Evolutionary conservation across 192 early-diverging fungal genomes (phyloP), one percentile per base, ranked within the genome.

Genomic region (Mortierella hygrophila): DNA sequence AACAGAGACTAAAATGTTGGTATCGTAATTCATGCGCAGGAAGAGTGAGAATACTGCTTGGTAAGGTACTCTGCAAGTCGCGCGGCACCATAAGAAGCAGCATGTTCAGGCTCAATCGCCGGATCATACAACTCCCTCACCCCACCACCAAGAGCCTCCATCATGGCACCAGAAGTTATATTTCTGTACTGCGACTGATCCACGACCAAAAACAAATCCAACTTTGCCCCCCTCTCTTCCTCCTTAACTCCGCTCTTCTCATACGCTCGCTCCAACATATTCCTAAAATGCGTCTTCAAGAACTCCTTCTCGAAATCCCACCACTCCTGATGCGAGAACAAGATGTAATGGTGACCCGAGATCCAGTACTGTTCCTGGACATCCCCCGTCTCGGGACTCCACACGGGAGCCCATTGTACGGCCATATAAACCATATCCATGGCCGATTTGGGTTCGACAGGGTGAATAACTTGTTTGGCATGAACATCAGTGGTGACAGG

Each of bases 401-500:
- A 65, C 26, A 2, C 35, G 9, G 11, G 3, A 23, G 26, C 29
- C 60, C 60, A 35, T 65, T 13, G 0, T 16, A 60, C 6, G n/a
- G 26, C n/a, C 0, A n/a, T 11, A 35, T 10, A 9, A 60, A 0
- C 10, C 55, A 26, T 35, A 0, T 9, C 10, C n/a, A 26, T 8
- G 8, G n/a, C 55, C n/a, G 13, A 15, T 0, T 15, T 7, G 8
- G 11, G 35, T 0, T 6, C n/a, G 55, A 26, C 6, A 18, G 55
- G 55, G 15, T 26, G 60, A 65, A 11, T 4, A 29, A 26, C 11
- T 5, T 0, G 60, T 35, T 32, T 4, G 1, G 2, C 29, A 65
- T 8, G 2, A 29, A 15, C 11, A 4, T 0, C 60, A 15, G 29
- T 8, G 29, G 3, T 4, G 0, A 0, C 1, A 4, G 8, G 1